phyloP scores from a whole-genome alignment of 441 rosid species.

The Brassica hybrid region DNA sequence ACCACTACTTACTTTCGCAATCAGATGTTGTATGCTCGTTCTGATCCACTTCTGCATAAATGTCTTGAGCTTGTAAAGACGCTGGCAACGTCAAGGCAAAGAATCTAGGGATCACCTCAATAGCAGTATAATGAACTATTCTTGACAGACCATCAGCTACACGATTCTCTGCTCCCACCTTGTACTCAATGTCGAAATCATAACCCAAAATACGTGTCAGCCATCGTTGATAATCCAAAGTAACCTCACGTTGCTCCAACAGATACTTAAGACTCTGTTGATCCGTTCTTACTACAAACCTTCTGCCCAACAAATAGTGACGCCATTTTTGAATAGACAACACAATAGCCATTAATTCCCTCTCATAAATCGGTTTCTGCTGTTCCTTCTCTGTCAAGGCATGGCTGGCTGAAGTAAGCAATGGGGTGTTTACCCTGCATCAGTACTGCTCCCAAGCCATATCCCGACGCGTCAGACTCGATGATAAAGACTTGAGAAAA shows the following conservation, averaged over 20 bases:
- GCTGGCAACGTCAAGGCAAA: not conserved
- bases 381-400: too few species aligned
- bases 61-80: not conserved
- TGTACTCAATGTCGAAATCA: not conserved
- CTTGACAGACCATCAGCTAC: not conserved
- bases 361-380: too few species aligned
- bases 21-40: too few species aligned
- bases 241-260: not conserved
- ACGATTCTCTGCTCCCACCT: not conserved
- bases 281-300: not conserved
- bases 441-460: too few species aligned
- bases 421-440: too few species aligned
- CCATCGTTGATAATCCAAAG: not conserved
- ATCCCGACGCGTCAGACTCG: too few species aligned
- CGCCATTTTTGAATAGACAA: not conserved
- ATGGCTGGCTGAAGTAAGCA: too few species aligned
- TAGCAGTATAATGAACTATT: not conserved
- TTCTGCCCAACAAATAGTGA: not conserved
- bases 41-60: too few species aligned
- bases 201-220: not conserved
- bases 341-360: too few species aligned
- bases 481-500: too few species aligned
- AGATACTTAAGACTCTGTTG: not conserved
- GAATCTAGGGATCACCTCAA: too few species aligned
- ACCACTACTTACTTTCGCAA: too few species aligned